Conservation (phyloP, 371 early-diverging fungal species). For the Mortierella sp. region DNA sequence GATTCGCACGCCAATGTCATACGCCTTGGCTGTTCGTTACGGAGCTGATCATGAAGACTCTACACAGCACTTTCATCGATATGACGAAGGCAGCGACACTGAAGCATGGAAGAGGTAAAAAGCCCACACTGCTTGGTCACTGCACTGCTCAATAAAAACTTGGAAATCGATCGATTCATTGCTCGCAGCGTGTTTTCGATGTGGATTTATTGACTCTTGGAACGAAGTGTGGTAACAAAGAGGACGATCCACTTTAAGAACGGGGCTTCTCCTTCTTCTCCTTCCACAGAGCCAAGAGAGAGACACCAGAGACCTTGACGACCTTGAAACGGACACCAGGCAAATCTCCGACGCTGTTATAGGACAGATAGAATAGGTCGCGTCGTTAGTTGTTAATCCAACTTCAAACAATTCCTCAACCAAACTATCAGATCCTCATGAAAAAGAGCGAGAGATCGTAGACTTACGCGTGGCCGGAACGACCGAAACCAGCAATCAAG, state of each 20-base stretch:
- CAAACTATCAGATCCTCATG: neutral
- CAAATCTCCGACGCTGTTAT: slow-evolving; percentile 96
- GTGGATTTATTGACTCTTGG: slow-evolving; percentile 58
- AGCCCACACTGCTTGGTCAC: neutral
- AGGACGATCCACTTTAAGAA: slow-evolving; percentile 72
- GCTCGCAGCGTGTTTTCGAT: slow-evolving; percentile 26
- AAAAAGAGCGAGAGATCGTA: neutral
- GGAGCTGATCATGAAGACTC: slow-evolving; percentile 1
- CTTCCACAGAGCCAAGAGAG: slow-evolving; percentile 98
- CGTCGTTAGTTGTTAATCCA: neutral
- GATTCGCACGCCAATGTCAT: no score
- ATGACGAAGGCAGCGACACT: slow-evolving; percentile 41
- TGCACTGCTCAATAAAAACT: neutral
- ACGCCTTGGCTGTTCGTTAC: slow-evolving; percentile 30
- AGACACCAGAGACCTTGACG: slow-evolving; percentile 99
- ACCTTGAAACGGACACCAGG: slow-evolving; percentile 99
- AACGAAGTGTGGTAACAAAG: slow-evolving; percentile 19
- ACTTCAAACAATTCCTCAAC: no score
- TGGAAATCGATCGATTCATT: neutral
- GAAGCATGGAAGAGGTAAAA: slow-evolving; percentile 35
- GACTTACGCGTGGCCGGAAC: slow-evolving; percentile 78
- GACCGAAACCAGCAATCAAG: slow-evolving; percentile 91
- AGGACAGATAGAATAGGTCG: neutral
- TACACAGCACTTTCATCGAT: slow-evolving; percentile 4
- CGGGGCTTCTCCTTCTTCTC: slow-evolving; percentile 99